Conservation (phyloP, 805 yeast genomes). For the Candida maris region DNA sequence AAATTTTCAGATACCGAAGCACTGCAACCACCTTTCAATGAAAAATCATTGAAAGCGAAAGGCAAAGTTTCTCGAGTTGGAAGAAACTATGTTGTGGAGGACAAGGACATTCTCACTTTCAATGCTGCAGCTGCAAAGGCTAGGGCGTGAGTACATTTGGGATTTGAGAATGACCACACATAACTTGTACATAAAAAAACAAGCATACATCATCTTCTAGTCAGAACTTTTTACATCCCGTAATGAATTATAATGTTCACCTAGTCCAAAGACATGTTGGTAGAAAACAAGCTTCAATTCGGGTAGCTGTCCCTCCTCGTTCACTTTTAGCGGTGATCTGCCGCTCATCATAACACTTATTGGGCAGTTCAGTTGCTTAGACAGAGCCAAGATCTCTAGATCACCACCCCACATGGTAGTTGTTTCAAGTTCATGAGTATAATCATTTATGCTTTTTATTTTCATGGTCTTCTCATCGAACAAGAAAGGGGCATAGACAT, state of each 20-base stretch:
- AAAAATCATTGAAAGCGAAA: conserved; percentile 73
- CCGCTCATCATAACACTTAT: conserved; percentile 79
- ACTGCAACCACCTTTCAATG: conserved; percentile 60
- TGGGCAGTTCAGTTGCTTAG: conserved; percentile 67
- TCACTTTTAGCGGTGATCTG: conserved; percentile 58
- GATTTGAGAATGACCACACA: no score
- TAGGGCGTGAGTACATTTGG: conserved; percentile 2
- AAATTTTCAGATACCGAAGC: conserved; percentile 78
- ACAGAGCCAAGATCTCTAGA: conserved; percentile 79
- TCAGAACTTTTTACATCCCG: conserved; percentile 25
- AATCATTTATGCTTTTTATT: conserved; percentile 61
- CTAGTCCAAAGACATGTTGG: conserved; percentile 81
- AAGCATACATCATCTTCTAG: not conserved
- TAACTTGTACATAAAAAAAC: conserved; percentile 3
- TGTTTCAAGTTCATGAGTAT: conserved; percentile 61
- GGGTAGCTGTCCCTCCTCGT: conserved; percentile 52
- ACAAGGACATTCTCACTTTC: conserved; percentile 88
- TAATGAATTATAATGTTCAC: conserved; percentile 91
- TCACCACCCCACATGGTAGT: conserved; percentile 98
- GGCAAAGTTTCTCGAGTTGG: conserved; percentile 93
- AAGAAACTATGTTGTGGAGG: conserved; percentile 91
- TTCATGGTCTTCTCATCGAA: conserved; percentile 74
- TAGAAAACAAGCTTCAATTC: conserved; percentile 74
- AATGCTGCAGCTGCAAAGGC: conserved; percentile 68
- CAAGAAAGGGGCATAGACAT: conserved; percentile 75